Evolutionary conservation across 2,329 filamentous ascomycete species (phyloP), one percentile per base, ranked within the genome.

Genomic region (Botrytis pseudocinerea): DNA sequence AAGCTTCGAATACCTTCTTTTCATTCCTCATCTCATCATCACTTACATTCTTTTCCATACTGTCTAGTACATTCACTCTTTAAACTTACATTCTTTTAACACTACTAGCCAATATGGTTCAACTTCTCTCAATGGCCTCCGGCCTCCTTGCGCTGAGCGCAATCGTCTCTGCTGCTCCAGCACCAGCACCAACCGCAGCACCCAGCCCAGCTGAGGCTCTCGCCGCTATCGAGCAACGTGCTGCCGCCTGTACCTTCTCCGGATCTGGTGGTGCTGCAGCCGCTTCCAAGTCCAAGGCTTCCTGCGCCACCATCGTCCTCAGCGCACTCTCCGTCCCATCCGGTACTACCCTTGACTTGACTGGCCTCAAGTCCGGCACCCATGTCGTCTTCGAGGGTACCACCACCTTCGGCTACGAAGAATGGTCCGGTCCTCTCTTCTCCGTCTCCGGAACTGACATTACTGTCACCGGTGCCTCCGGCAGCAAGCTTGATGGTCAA

Each of bases 341-440:
- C 4, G 88, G 88, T 38, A 82, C 83, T 16, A 90, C 88, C 4
- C 84, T 91, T 4, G 87, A 91, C 78, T 79, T 91, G 74, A 88
- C 87, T 20, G 82, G 83, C 32, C 83, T 90, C 57, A 83, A 83
- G 1, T 78, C 81, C 28, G 86, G 85, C 75, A 89, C 88, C 57
- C 28, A 81, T 72, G 85, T 92, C 75, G 87, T 87, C 77, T 92
- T 92, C 81, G 81, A 88, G 73, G 91, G 91, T 61, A 87, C 84
- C 22, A 92, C 90, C n/a, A 89, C 87, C 71, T 93, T 90, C 78
- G 90, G 85, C 32, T 92, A 91, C 82, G 83, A 88, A 75, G 87
- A 90, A 78, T 92, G 90, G 90, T 80, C 80, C 1, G 90, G 91
- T 0, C 90, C 90, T 62, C 83, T 93, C 22, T 85, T 93, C 77